Conservation (phyloP, 2,329 filamentous ascomycete genomes). For the Colletotrichum simmondsii region DNA sequence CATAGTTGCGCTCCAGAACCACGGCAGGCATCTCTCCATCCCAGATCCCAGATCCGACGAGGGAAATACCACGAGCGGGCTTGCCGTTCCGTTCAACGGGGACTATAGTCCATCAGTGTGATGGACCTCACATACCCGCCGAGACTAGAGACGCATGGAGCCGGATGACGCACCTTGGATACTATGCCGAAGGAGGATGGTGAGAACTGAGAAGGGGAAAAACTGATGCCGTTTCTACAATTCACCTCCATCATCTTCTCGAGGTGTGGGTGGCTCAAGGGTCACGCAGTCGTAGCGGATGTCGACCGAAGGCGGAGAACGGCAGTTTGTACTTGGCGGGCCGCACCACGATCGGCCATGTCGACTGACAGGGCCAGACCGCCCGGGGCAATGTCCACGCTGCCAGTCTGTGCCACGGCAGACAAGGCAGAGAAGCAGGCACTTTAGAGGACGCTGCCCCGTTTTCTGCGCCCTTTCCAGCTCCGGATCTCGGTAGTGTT, state of each 20-base stretch:
- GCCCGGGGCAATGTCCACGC: background rate
- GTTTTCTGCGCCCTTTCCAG: constrained; percentile 8
- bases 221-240: background rate
- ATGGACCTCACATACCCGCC: constrained; percentile 37
- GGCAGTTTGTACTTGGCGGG: constrained; percentile 28
- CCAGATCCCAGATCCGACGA: constrained; percentile 26
- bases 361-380: constrained; percentile 15
- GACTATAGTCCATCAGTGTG: constrained; percentile 22
- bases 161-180: constrained; percentile 32
- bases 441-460: constrained; percentile 1
- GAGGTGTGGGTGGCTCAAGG: constrained; percentile 27
- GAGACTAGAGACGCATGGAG: constrained; percentile 34
- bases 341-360: constrained; percentile 20
- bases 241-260: background rate
- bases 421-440: background rate
- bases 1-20: constrained; percentile 4
- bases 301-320: constrained; percentile 30
- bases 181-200: constrained; percentile 19
- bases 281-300: constrained; percentile 29
- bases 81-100: constrained; percentile 12
- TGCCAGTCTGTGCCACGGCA: background rate
- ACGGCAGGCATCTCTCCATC: constrained; percentile 14
- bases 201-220: background rate
- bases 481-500: constrained; percentile 32
- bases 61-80: background rate